phyloP scores from a whole-genome alignment of 352 stramenopile genomes.

The Aphanomyces euteiches region DNA sequence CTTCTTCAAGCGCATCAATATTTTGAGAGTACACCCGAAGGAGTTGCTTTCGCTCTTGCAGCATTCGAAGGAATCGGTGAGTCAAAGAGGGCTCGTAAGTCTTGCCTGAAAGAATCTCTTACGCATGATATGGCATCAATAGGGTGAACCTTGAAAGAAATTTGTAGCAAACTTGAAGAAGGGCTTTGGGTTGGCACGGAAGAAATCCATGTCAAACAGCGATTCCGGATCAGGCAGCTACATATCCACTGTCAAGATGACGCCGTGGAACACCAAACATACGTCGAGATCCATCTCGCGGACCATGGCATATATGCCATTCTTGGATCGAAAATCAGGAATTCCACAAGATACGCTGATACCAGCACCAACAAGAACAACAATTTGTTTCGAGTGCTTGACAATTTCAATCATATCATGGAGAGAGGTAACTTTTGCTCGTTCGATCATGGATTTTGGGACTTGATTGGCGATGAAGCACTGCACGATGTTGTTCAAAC shows the following conservation, averaged over 20 bases:
- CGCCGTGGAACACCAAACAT: not conserved
- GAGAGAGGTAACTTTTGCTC: conserved; percentile 45
- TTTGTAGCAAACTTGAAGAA: conserved; percentile 95
- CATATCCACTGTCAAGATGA: conserved; percentile 44
- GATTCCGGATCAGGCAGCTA: conserved; percentile 93
- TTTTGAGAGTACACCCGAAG: conserved; percentile 97
- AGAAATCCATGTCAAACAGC: conserved; percentile 99
- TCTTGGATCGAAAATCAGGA: conserved; percentile 95
- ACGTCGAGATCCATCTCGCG: conserved; percentile 61
- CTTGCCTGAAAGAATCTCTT: conserved; percentile 15
- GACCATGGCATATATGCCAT: conserved; percentile 83
- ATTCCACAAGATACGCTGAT: conserved; percentile 97
- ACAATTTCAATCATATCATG: conserved; percentile 49
- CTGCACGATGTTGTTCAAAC: not conserved
- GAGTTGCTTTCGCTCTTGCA: conserved; percentile 90
- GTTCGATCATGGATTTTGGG: no score
- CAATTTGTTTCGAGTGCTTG: conserved; percentile 70
- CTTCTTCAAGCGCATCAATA: conserved; percentile 95
- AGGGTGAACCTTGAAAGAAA: conserved; percentile 44
- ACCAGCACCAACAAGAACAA: conserved; percentile 90
- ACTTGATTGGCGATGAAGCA: not conserved
- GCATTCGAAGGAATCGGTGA: conserved; percentile 91
- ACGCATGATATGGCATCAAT: conserved; percentile 4
- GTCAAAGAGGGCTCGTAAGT: conserved; percentile 87
- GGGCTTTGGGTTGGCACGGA: conserved; percentile 90